Evolutionary conservation across 129 eudicot genomes (phyloP).

Genomic region (Saposhnikovia divaricata): DNA sequence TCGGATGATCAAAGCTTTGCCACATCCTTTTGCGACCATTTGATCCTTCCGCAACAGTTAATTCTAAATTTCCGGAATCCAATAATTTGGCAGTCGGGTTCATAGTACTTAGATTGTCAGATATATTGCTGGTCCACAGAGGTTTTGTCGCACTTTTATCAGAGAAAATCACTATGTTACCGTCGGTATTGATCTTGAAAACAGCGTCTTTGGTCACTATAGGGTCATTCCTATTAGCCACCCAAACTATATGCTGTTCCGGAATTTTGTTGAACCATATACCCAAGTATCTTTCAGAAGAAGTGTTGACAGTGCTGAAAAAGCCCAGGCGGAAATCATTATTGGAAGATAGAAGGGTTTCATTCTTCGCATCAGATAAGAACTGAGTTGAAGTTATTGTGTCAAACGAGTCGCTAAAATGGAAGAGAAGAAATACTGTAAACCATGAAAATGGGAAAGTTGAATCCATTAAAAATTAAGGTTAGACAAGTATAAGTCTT

Average conservation of each 20-base stretch:
- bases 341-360: constrained; percentile 9
- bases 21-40: background rate
- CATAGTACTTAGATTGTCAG: background rate
- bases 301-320: background rate
- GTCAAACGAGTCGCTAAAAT: background rate
- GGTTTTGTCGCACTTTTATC: background rate
- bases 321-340: background rate
- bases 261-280: constrained; percentile 10
- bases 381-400: constrained; percentile 10
- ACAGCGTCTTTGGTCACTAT: background rate
- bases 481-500: constrained; percentile 1
- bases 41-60: constrained; percentile 17
- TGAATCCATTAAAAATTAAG: background rate
- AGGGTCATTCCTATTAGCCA: constrained; percentile 7
- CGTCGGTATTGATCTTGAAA: background rate
- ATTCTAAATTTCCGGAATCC: background rate
- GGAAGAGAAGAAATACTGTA: constrained; percentile 10
- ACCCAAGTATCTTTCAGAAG: constrained; percentile 1
- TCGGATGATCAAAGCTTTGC: constrained; percentile 16
- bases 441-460: background rate
- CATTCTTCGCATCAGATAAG: constrained; percentile 10
- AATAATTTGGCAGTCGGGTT: constrained; percentile 12
- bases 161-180: background rate
- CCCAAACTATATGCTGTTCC: background rate
- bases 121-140: constrained; percentile 8